Base-by-base conservation (phyloP, 2,329 filamentous ascomycete species). In the Didymella keratinophila region DNA sequence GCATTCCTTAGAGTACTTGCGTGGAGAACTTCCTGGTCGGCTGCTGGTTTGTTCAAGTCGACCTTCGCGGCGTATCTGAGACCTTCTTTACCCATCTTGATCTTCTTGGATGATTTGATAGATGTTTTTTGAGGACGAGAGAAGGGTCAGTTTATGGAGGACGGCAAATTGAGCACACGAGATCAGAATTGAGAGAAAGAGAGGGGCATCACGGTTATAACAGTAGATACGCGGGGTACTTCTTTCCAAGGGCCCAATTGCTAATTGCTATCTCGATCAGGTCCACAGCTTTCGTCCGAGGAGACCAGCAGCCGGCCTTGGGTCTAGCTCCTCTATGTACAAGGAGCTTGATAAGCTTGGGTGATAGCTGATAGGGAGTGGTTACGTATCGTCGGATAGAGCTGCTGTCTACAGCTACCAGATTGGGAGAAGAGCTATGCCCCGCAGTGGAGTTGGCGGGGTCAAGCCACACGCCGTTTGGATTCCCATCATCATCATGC, bases 51-150 rank as follows among this genome's bases (percentile, higher is more conserved):
- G 57, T 91, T 84, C 27, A 93, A 80, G 70, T 89, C 87, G 42
- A 94, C 89, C 73, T 89, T 89, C 55, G 89, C 85, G 18, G 87
- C 88, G 34, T 87, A 91, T 56, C 91, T 86, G 65, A 94, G 88
- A 37, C 79, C 85, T 68, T 80, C 71, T 71, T 78, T 78, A 46
- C 80, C 78, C 82, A 85, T 85, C 30, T 37, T 61, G 43, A 51
- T 21, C 18, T 20, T 18, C 10, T 52, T 4, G 37, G 23, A 21
- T 14, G 39, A 4, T 12, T 36, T 3, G 21, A 23, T 21, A 28
- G 32, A n/a, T 4, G 4, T 25, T 12, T 42, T n/a, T 27, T 16
- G 9, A 18, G n/a, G 7, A 4, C 1, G 4, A 4, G 3, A 27
- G 18, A n/a, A 20, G 9, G 20, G 18, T 18, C 20, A 14, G 18